Evolutionary conservation across 23 red algal species (phyloP), one percentile per base, ranked within the genome.

Genomic region (Agarophyton chilense): DNA sequence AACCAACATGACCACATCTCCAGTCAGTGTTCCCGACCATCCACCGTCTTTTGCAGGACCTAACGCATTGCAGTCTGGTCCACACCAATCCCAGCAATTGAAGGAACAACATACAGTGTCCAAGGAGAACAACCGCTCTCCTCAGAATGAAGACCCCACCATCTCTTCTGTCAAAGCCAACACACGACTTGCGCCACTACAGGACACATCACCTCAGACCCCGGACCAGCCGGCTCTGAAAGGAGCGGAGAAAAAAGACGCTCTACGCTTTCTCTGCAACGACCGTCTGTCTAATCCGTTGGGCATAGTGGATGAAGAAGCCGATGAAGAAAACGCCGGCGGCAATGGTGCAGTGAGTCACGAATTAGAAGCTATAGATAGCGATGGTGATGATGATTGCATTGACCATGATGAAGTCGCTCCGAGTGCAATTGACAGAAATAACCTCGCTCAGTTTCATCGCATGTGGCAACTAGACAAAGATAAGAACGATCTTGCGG

Each of bases 371-470:
- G 31, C 5, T 7, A 22, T 22, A 38, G 77, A 45, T 28, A 62
- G 26, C 26, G 85, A 79, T 24, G 67, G 36, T 10, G 72, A 61
- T 29, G 85, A 89, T 60, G 72, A 77, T 39, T 45, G 67, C 0
- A 38, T 74, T 42, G 67, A 46, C 39, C 6, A 57, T 14, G 85
- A 77, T 60, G 71, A 84, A 68, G 32, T 17, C 64, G 34, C 53
- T 16, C 61, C 67, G 13, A 65, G 56, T 16, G 24, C 73, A 13
- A 39, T 16, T 19, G 73, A 89, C 28, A 77, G 21, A 16, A 55
- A 62, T 4, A 79, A 89, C 39, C 70, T 89, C 33, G 67, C 85
- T 11, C 51, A 55, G 35, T 89, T 89, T 89, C 85, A 89, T 32
- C 85, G 71, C 4, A 77, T 55, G 25, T 89, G 85, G 85, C 35